A percentile compares a stretch with the other conserved stretches of the same genome.
Conservation (phyloP, 768 basidiomycete genomes). For the Panaeolus cyanescens region DNA sequence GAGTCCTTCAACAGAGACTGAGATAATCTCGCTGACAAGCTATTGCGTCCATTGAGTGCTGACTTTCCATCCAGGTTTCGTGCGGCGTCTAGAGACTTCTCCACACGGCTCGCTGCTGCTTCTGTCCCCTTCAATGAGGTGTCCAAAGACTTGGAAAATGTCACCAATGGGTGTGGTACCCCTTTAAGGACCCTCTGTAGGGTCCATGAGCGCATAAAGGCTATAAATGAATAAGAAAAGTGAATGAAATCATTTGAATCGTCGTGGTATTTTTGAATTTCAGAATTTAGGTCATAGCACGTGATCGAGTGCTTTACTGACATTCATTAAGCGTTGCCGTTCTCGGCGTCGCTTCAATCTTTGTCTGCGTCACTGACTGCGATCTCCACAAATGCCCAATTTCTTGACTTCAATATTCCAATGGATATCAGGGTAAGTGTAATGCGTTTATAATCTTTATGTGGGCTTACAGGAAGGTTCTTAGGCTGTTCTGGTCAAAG, state of each 20-base stretch:
- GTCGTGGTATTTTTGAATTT: too few species aligned
- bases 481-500: constrained; percentile 83
- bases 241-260: not conserved
- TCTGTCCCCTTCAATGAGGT: not conserved
- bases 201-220: not conserved
- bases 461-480: not conserved
- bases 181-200: not conserved
- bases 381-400: constrained; percentile 31
- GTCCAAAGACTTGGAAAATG: too few species aligned
- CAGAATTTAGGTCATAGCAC: not conserved
- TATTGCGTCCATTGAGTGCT: not conserved
- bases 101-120: not conserved
- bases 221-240: not conserved
- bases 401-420: constrained; percentile 44
- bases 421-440: constrained; percentile 46
- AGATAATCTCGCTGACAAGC: not conserved
- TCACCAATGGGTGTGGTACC: not conserved
- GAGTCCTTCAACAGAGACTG: not conserved
- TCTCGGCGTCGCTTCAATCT: constrained; percentile 1
- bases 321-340: not conserved
- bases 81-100: not conserved
- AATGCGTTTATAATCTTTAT: not conserved
- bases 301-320: not conserved
- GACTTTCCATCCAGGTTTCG: not conserved
- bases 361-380: constrained; percentile 1